Base-by-base conservation (phyloP, 805 yeast genomes). In the Blastobotrys terrestris region DNA sequence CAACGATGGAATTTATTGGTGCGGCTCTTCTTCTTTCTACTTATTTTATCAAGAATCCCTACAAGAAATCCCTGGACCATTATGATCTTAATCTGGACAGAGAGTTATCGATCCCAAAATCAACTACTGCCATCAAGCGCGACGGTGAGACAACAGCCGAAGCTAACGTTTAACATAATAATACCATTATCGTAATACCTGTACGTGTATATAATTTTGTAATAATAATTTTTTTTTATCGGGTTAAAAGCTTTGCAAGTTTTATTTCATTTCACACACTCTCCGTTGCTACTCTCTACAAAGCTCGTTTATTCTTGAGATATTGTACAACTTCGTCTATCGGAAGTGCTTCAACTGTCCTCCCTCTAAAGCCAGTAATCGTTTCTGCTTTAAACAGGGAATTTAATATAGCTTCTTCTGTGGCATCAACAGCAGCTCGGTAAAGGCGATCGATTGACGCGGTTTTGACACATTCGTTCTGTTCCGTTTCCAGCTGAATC, bases 1-100 rank as follows among this genome's bases (percentile, higher is more conserved):
- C 50, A 50, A 20, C 57, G 19, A 55, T 57, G 59, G 60, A 57
- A 42, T 55, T 49, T 41, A 40, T 55, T 22, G 52, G 50, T 40
- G 54, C 55, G 3, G 11, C 26, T 2, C 31, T 49, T 5, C 14
- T 49, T 6, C 26, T 49, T 2, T 13, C 44, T 19, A 39, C 49
- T 18, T 47, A 39, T 21, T 47, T 18, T 26, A 8, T 39, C 49
- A 16, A 20, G 19, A 45, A 45, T 18, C 21, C 26, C 8, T 20
- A 45, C 40, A 45, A 45, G 18, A 26, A 26, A 11, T 26, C 35
- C 8, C 35, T 26, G 35, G 11, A 26, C 35, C 35, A 26, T 26
- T 26, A 26, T 26, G 35, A 26, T 26, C 35, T 26, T 26, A 11
- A 11, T 26, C 11, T 26, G 35, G 35, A n/a, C n/a, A n/a, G n/a